Evolutionary conservation across 495 filamentous ascomycete genomes (phyloP).

Genomic region (Xylona heveae): DNA sequence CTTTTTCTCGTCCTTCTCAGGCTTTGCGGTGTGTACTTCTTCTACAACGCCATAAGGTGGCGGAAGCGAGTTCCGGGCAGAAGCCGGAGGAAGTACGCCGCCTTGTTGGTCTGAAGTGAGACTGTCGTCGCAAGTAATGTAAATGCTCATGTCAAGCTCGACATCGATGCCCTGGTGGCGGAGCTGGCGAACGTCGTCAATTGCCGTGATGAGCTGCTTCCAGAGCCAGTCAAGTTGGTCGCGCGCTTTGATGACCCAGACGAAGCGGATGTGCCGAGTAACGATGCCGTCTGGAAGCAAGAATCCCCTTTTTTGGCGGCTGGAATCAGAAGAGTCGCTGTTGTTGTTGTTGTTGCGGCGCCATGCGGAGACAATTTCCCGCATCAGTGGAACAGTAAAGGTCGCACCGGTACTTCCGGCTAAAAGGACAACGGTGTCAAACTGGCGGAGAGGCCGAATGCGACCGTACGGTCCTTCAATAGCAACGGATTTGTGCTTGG

Average conservation of each 20-base stretch:
- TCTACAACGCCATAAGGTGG: too few species aligned
- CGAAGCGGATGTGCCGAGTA: constrained; percentile 43
- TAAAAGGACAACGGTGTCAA: constrained; percentile 37
- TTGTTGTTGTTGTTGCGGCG: constrained; percentile 9
- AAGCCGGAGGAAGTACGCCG: too few species aligned
- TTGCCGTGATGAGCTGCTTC: constrained; percentile 32
- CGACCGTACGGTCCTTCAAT: constrained; percentile 32
- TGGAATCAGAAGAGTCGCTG: constrained; percentile 7
- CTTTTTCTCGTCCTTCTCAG: too few species aligned
- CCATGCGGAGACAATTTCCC: constrained; percentile 25
- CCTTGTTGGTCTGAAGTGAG: constrained; percentile 7
- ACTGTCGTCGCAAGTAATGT: constrained; percentile 35
- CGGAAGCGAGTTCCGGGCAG: too few species aligned
- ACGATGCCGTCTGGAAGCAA: constrained; percentile 22
- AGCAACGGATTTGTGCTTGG: constrained; percentile 22
- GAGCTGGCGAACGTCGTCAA: constrained; percentile 24
- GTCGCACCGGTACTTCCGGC: constrained; percentile 37
- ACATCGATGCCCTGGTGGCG: constrained; percentile 14
- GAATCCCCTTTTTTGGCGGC: too few species aligned
- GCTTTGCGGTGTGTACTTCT: too few species aligned
- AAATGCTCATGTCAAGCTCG: constrained; percentile 31
- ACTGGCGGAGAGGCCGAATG: constrained; percentile 25
- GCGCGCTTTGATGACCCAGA: constrained; percentile 50
- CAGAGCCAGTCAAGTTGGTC: constrained; percentile 51
- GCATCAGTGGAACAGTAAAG: constrained; percentile 30